Evolutionary conservation across 2,329 filamentous ascomycete genomes (phyloP).

Genomic region (Epichloe gansuensis): DNA sequence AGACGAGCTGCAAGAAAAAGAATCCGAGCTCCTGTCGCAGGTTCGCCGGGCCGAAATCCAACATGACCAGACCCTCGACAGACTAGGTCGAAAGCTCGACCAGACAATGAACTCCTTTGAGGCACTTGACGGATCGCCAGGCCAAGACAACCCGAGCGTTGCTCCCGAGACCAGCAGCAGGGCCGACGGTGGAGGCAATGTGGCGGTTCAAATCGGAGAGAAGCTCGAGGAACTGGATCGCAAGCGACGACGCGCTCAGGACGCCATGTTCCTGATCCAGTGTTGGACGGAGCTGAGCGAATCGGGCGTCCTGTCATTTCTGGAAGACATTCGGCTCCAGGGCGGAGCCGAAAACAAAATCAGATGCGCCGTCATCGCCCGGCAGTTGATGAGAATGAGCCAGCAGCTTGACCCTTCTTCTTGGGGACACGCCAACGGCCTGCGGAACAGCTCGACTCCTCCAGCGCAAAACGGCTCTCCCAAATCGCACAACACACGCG

Average conservation of each 20-base stretch:
- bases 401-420: slow-evolving; percentile 72
- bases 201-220: slow-evolving; percentile 90
- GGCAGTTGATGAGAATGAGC: slow-evolving; percentile 88
- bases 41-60: slow-evolving; percentile 85
- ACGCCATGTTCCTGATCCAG: slow-evolving; percentile 89
- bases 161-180: slow-evolving; percentile 21
- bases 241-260: slow-evolving; percentile 77
- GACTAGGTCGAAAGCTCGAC: slow-evolving; percentile 77
- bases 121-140: slow-evolving; percentile 72
- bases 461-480: slow-evolving; percentile 30
- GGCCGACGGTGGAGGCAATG: slow-evolving; percentile 59
- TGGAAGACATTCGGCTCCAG: slow-evolving; percentile 79
- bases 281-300: slow-evolving; percentile 96
- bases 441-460: slow-evolving; percentile 35
- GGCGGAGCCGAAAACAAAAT: slow-evolving; percentile 87
- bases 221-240: slow-evolving; percentile 87
- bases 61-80: slow-evolving; percentile 83
- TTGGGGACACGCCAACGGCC: slow-evolving; percentile 53
- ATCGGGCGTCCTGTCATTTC: slow-evolving; percentile 69
- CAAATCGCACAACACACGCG: slow-evolving; percentile 57
- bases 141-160: slow-evolving; percentile 36
- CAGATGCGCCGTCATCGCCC: slow-evolving; percentile 82
- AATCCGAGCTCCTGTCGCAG: slow-evolving; percentile 81
- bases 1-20: slow-evolving; percentile 76
- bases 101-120: slow-evolving; percentile 89